A percentile compares a stretch with the other conserved stretches of the same genome.
phyloP scores from a whole-genome alignment of 2,329 filamentous ascomycete genomes.

The Ophiostoma montium region DNA sequence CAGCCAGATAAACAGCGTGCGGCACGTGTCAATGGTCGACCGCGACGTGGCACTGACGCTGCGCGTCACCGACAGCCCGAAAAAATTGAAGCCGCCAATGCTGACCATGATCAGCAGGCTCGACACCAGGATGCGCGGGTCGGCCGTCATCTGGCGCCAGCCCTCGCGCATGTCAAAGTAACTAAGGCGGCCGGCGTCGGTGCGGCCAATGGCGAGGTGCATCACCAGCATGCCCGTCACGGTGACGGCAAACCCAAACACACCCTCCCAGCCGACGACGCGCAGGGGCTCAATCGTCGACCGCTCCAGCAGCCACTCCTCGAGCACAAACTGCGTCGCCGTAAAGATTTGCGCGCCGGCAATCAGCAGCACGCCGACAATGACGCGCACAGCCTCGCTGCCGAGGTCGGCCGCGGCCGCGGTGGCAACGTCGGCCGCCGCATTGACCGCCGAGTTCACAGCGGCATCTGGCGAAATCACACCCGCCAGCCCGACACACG shows the following conservation, averaged over 20 bases:
- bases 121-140: slow-evolving; percentile 56
- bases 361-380: slow-evolving; percentile 79
- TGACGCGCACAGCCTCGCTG: slow-evolving; percentile 44
- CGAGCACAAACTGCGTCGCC: slow-evolving; percentile 86
- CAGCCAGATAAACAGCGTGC: slow-evolving; percentile 96
- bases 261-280: slow-evolving; percentile 90
- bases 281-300: slow-evolving; percentile 61
- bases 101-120: slow-evolving; percentile 92
- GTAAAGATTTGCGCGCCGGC: slow-evolving; percentile 94
- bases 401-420: slow-evolving; percentile 22
- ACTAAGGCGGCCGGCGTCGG: slow-evolving; percentile 58
- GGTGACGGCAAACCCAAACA: slow-evolving; percentile 79
- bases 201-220: slow-evolving; percentile 63
- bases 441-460: slow-evolving; percentile 16
- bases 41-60: slow-evolving; percentile 82
- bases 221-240: slow-evolving; percentile 64
- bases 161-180: slow-evolving; percentile 87
- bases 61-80: slow-evolving; percentile 84
- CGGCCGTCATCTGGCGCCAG: slow-evolving; percentile 62
- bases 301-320: slow-evolving; percentile 74
- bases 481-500: slow-evolving; percentile 77
- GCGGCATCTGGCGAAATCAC: slow-evolving; percentile 61
- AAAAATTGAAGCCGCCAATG: slow-evolving; percentile 99
- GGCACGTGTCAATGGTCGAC: slow-evolving; percentile 93
- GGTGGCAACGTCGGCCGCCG: slow-evolving; percentile 1